A percentile compares a stretch with the other conserved stretches of the same genome.
phyloP scores from a whole-genome alignment of 2,329 filamentous ascomycete species.

The Phymatotrichopsis omnivora region DNA sequence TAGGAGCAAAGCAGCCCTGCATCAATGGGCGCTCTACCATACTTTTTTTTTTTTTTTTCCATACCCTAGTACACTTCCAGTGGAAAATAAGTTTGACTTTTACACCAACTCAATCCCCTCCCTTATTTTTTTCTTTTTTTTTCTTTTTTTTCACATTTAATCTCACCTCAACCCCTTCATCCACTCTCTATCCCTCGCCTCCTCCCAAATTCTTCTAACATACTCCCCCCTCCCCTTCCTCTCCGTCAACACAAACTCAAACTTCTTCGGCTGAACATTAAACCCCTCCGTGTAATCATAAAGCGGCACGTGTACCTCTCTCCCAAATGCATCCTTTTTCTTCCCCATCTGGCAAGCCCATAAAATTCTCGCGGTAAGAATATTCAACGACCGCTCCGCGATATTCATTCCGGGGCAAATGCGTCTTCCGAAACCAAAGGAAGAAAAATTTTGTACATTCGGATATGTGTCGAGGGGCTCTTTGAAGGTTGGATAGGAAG shows the following conservation, averaged over 20 bases:
- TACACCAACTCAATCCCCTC: too few species aligned
- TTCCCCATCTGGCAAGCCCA: constrained; percentile 39
- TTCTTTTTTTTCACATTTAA: too few species aligned
- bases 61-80: too few species aligned
- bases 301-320: constrained; percentile 20
- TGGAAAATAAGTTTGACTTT: too few species aligned
- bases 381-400: constrained; percentile 42
- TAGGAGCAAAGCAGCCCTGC: too few species aligned
- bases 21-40: too few species aligned
- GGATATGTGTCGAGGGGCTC: constrained; percentile 44
- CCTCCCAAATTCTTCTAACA: constrained; percentile 11
- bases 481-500: constrained; percentile 54
- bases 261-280: constrained; percentile 20
- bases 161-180: too few species aligned
- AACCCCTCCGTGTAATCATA: constrained; percentile 24
- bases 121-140: too few species aligned
- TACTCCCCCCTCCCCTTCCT: constrained; percentile 6
- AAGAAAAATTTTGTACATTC: constrained; percentile 43
- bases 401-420: constrained; percentile 51
- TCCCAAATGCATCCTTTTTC: constrained; percentile 20
- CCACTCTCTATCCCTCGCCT: constrained; percentile 10
- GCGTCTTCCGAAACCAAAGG: constrained; percentile 47
- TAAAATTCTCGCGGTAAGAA: constrained; percentile 41
- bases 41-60: too few species aligned
- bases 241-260: constrained; percentile 14